phyloP scores from a whole-genome alignment of 2,329 filamentous ascomycete species.

The Cercospora janseana region DNA sequence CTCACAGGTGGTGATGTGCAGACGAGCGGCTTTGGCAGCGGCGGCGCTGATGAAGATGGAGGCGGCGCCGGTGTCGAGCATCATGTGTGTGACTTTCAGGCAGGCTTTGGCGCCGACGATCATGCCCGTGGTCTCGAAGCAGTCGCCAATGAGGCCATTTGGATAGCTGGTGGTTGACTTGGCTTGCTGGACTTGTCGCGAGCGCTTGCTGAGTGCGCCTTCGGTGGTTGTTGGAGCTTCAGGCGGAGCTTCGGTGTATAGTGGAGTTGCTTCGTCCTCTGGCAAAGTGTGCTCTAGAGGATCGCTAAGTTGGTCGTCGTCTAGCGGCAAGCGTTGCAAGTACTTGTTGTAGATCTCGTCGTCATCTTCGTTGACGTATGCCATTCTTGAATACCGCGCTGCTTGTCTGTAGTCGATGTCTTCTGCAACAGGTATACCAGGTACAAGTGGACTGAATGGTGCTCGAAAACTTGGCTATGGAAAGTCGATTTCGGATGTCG shows the following conservation, averaged over 20 bases:
- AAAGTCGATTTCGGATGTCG: no score
- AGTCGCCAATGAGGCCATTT: neutral
- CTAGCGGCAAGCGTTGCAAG: no score
- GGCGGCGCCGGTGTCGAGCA: slow-evolving; percentile 15
- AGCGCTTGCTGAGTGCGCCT: neutral
- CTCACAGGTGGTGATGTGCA: neutral
- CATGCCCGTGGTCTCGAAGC: slow-evolving; percentile 14
- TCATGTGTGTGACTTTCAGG: slow-evolving; percentile 10
- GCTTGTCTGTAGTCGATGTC: no score
- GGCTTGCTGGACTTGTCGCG: neutral
- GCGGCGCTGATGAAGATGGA: slow-evolving; percentile 10
- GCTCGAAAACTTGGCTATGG: no score
- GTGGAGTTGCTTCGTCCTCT: no score
- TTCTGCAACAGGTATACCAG: no score
- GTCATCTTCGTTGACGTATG: no score
- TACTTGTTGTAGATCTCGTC: no score
- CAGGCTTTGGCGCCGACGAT: slow-evolving; percentile 1
- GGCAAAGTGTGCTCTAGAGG: no score
- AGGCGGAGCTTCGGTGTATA: neutral
- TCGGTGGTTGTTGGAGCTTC: neutral
- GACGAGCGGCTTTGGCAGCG: neutral
- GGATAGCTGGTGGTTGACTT: neutral
- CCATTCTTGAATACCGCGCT: no score
- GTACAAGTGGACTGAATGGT: no score
- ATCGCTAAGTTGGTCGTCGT: no score